phyloP scores from a whole-genome alignment of 805 yeast species.

The Candida taoyuanica region DNA sequence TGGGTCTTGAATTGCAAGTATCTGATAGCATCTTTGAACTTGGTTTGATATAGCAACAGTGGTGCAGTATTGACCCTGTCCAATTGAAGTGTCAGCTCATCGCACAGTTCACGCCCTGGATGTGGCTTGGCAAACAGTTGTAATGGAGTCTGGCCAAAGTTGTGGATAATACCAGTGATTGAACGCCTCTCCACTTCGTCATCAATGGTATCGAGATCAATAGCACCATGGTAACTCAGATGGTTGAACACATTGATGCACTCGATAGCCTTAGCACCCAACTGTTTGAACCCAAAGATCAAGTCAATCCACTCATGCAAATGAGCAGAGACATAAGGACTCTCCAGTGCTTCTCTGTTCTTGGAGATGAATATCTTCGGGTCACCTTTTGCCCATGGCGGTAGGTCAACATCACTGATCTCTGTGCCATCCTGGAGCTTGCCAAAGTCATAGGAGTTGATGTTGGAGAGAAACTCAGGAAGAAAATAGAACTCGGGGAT shows the following conservation, averaged over 20 bases:
- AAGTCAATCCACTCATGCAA: slow-evolving; percentile 84
- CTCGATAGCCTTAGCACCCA: slow-evolving; percentile 62
- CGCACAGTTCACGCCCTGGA: slow-evolving; percentile 41
- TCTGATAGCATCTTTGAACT: slow-evolving; percentile 36
- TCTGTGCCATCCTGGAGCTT: slow-evolving; percentile 52
- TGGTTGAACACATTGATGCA: slow-evolving; percentile 78
- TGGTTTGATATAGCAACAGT: slow-evolving; percentile 39
- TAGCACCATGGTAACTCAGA: slow-evolving; percentile 79
- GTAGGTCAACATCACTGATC: slow-evolving; percentile 62
- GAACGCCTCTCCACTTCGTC: slow-evolving; percentile 75
- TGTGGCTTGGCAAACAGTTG: slow-evolving; percentile 70
- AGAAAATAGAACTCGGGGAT: slow-evolving; percentile 82
- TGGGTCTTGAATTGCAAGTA: slow-evolving; percentile 41
- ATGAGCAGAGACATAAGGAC: slow-evolving; percentile 71
- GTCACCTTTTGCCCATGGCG: slow-evolving; percentile 81
- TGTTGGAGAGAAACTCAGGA: slow-evolving; percentile 71
- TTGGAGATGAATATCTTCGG: slow-evolving; percentile 68
- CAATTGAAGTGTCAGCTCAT: slow-evolving; percentile 33
- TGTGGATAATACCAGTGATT: slow-evolving; percentile 78
- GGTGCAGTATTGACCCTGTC: slow-evolving; percentile 33
- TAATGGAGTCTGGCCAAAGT: slow-evolving; percentile 87
- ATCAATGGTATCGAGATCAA: slow-evolving; percentile 65
- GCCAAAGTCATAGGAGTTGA: slow-evolving; percentile 69
- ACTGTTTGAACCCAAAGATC: slow-evolving; percentile 76
- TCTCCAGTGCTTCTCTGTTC: slow-evolving; percentile 80